Percentiles rank a stretch among this genome's conserved stretches.
Conservation (phyloP, 2,329 filamentous ascomycete species). For the Colletotrichum theobromicola region DNA sequence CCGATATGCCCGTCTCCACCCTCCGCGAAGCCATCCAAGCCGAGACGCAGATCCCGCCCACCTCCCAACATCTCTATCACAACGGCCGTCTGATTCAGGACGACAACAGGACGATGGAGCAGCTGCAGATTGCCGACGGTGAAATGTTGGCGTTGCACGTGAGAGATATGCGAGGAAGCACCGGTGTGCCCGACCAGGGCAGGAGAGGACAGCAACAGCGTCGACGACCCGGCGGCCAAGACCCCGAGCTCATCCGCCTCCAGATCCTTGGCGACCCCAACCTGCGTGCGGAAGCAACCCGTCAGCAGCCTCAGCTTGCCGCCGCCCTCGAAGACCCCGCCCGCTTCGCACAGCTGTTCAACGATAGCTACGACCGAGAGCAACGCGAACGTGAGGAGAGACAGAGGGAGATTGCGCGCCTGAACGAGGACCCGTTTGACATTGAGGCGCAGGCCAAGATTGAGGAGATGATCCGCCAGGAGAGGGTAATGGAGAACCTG, state of each 20-base stretch:
- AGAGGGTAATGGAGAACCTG: conserved; percentile 92
- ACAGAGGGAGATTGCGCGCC: conserved; percentile 79
- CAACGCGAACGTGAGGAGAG: conserved; percentile 76
- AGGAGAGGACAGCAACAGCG: conserved; percentile 41
- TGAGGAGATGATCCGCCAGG: conserved; percentile 95
- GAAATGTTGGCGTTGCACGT: conserved; percentile 94
- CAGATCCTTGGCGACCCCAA: conserved; percentile 81
- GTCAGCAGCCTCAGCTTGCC: conserved; percentile 78
- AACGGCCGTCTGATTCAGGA: conserved; percentile 81
- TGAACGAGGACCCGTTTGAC: conserved; percentile 96
- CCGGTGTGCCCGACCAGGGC: conserved; percentile 40
- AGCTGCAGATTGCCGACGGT: conserved; percentile 81
- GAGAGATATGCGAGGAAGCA: conserved; percentile 59
- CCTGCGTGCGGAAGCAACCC: conserved; percentile 72
- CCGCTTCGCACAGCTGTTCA: conserved; percentile 77
- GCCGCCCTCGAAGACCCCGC: conserved; percentile 76
- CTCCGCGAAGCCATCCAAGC: conserved; percentile 88
- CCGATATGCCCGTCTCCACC: conserved; percentile 82
- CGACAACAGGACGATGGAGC: conserved; percentile 80
- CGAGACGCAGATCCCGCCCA: conserved; percentile 76
- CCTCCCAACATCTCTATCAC: conserved; percentile 84
- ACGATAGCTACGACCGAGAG: conserved; percentile 72
- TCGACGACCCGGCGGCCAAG: conserved; percentile 48
- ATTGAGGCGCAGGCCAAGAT: conserved; percentile 89
- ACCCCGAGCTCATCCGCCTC: conserved; percentile 83